Evolutionary conservation across 2,329 filamentous ascomycete species (phyloP).

Genomic region (Pleomassaria siparia): DNA sequence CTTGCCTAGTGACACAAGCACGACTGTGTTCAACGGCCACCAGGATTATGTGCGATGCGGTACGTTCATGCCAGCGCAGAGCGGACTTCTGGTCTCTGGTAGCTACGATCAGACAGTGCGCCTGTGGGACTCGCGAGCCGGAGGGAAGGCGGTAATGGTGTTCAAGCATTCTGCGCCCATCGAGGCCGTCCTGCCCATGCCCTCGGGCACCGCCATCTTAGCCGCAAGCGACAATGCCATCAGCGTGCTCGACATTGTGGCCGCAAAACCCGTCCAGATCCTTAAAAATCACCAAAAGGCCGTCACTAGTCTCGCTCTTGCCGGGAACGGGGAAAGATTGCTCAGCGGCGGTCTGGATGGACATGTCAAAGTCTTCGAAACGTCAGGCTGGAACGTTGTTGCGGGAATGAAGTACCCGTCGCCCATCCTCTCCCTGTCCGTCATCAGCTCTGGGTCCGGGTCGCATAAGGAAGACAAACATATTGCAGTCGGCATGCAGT

Average conservation of each 20-base stretch:
- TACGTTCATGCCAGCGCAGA: conserved; percentile 76
- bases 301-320: conserved; percentile 81
- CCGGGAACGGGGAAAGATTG: conserved; percentile 76
- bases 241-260: conserved; percentile 88
- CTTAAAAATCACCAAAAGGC: conserved; percentile 98
- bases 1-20: conserved; percentile 75
- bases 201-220: conserved; percentile 81
- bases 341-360: conserved; percentile 90
- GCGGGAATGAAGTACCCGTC: conserved; percentile 90
- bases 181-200: conserved; percentile 84
- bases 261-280: conserved; percentile 81
- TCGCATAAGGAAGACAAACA: conserved; percentile 78
- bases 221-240: conserved; percentile 84
- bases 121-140: conserved; percentile 85
- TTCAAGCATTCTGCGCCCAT: conserved; percentile 93
- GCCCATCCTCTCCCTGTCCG: conserved; percentile 80
- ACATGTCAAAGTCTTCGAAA: conserved; percentile 96
- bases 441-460: conserved; percentile 65
- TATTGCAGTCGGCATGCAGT: conserved; percentile 91
- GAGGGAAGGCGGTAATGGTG: conserved; percentile 70
- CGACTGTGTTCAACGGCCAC: conserved; percentile 80
- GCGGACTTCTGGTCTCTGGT: conserved; percentile 76
- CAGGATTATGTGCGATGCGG: conserved; percentile 89
- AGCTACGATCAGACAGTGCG: conserved; percentile 94
- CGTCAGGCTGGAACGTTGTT: conserved; percentile 93